A percentile compares a stretch with the other conserved stretches of the same genome.
These are phyloP conservation scores for Mucor ambiguus DNA, from an alignment of 371 early-diverging fungal genomes.

Conservation along the genomic window DNA sequence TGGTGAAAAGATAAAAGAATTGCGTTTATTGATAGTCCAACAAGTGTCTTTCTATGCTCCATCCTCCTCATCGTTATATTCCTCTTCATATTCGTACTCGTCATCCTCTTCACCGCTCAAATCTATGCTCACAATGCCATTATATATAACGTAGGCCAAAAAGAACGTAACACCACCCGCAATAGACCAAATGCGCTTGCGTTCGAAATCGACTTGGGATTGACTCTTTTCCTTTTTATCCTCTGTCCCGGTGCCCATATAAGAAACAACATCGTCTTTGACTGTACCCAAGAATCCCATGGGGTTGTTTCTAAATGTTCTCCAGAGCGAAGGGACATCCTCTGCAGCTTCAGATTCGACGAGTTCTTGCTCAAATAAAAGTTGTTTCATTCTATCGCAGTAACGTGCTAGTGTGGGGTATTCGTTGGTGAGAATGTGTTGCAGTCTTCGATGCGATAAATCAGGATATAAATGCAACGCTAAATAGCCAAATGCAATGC, in stretches of 20 bases:
- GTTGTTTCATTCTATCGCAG: slow-evolving; percentile 55
- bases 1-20: neutral
- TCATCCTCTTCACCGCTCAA: slow-evolving; percentile 38
- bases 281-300: slow-evolving; percentile 48
- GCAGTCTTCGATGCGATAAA: slow-evolving; percentile 65
- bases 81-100: slow-evolving; percentile 26
- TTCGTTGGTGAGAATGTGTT: slow-evolving; percentile 54
- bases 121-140: slow-evolving; percentile 60
- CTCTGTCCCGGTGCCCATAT: slow-evolving; percentile 27
- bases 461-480: slow-evolving; percentile 66
- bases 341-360: slow-evolving; percentile 33
- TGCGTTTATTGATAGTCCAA: neutral
- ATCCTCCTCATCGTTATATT: slow-evolving; percentile 23
- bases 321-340: slow-evolving; percentile 60
- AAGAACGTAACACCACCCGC: slow-evolving; percentile 59
- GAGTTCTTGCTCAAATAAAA: slow-evolving; percentile 36
- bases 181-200: slow-evolving; percentile 63
- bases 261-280: slow-evolving; percentile 40
- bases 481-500: slow-evolving; percentile 71
- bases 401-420: slow-evolving; percentile 62
- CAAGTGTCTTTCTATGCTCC: no score
- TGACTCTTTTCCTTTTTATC: slow-evolving; percentile 50
- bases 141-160: slow-evolving; percentile 56
- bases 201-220: slow-evolving; percentile 60
- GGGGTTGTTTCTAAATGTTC: slow-evolving; percentile 49